Conservation (phyloP, 257 asterid species). For the Solanum tarapatanum region DNA sequence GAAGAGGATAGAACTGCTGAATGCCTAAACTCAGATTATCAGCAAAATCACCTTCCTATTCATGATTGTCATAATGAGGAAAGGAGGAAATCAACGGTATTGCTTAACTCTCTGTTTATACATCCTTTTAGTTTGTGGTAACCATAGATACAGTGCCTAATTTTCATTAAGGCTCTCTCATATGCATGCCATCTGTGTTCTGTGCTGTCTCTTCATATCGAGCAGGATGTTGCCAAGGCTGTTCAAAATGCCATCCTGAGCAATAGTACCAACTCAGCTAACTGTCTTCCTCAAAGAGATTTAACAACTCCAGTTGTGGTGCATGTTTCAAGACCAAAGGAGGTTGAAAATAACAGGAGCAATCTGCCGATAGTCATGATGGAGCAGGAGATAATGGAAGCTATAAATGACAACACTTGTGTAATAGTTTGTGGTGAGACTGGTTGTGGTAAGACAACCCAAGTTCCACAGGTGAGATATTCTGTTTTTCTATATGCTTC, state of each 20-base stretch:
- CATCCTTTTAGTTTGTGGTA: not conserved
- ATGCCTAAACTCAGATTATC: constrained; percentile 11
- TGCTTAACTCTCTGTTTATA: not conserved
- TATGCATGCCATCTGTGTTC: not conserved
- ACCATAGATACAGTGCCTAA: not conserved
- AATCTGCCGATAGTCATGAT: constrained; percentile 87
- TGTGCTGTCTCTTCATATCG: not conserved
- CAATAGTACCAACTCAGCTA: constrained; percentile 11
- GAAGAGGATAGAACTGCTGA: constrained; percentile 14
- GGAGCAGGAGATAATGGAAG: constrained; percentile 99
- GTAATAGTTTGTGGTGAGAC: constrained; percentile 93
- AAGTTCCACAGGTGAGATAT: constrained; percentile 87
- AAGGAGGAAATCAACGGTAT: constrained; percentile 27
- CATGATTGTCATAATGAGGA: constrained; percentile 13
- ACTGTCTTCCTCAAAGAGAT: constrained; percentile 12
- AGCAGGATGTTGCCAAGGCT: constrained; percentile 28
- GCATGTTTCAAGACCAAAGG: constrained; percentile 65
- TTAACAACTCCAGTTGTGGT: constrained; percentile 48
- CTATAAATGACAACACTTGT: constrained; percentile 50
- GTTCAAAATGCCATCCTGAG: constrained; percentile 9
- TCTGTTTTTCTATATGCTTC: not conserved
- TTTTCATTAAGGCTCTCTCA: not conserved
- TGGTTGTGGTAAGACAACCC: constrained; percentile 98
- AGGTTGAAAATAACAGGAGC: constrained; percentile 58
- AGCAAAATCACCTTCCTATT: constrained; percentile 6